Conservation (phyloP, 768 basidiomycete species). For the Leucocoprinus leucothites region DNA sequence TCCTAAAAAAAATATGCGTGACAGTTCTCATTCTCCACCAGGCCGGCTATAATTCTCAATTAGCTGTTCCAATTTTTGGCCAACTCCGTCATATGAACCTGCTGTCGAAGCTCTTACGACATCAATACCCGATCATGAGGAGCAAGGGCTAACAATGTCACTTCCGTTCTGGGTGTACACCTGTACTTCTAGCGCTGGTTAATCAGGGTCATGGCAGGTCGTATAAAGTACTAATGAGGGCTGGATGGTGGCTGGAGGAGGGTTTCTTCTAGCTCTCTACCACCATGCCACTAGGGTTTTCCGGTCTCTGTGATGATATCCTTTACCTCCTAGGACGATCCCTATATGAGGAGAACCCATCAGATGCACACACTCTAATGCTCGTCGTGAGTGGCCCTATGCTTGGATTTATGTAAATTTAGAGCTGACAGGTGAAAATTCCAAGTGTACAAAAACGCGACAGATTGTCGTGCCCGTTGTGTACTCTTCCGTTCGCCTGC, state of each 20-base stretch:
- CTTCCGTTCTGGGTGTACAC: no score
- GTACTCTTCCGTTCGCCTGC: slow-evolving; percentile 6
- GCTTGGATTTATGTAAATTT: neutral
- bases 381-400: neutral
- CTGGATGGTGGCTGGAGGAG: neutral
- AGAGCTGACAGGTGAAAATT: neutral
- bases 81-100: no score
- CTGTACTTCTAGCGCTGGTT: no score
- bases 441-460: neutral
- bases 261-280: neutral
- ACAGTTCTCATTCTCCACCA: neutral
- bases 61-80: no score
- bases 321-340: slow-evolving; percentile 3
- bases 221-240: neutral
- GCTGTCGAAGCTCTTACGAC: neutral
- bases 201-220: neutral
- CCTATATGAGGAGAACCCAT: neutral
- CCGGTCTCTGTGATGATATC: slow-evolving; percentile 1
- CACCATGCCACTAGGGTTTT: neutral
- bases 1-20: neutral
- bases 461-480: neutral
- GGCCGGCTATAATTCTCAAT: no score
- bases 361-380: slow-evolving; percentile 1
- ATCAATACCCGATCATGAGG: no score
- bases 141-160: no score